Evolutionary conservation across 306 rosid genomes (phyloP), one percentile per base, ranked within the genome.

Genomic region (Senna tora): DNA sequence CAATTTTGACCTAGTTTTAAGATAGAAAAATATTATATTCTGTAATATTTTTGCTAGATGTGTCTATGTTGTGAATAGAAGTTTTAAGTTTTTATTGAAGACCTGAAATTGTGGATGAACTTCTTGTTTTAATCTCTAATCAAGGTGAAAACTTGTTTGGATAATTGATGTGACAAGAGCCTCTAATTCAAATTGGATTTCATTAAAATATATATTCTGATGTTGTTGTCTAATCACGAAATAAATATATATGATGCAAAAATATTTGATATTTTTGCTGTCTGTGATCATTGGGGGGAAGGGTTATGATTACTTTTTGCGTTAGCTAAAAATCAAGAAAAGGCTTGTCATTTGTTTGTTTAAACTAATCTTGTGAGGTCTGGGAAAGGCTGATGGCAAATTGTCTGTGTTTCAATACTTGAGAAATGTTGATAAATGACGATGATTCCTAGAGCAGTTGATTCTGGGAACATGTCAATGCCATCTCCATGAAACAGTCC

Each of bases 1-100:
- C 51, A 64, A 74, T 39, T 36, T 34, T 8, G 16, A 30, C 50
- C 16, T 76, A 14, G 60, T 34, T 67, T 46, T 33, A 12, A 38
- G 34, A 54, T 39, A 2, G 4, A 19, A 51, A 17, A 30, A 1
- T 55, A 59, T 50, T 21, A 30, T 6, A 30, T 41, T 4, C 19
- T 10, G 2, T 5, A 13, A 38, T 6, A 12, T 73, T 46, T n/a
- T 12, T 4, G n/a, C n/a, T n/a, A n/a, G n/a, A n/a, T n/a, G n/a
- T n/a, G 62, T 39, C 51, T 43, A 16, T 21, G 55, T 42, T 28
- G 32, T 50, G 52, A 30, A n/a, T 45, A 17, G n/a, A 65, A 22
- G 17, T 36, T 10, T 71, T 71, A 13, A 20, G 50, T 22, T 59
- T 59, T 39, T 33, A 22, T 32, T 60, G 2, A 19, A 60, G 36